Base-by-base conservation (phyloP, 257 asterid genomes). In the Catharanthus roseus region DNA sequence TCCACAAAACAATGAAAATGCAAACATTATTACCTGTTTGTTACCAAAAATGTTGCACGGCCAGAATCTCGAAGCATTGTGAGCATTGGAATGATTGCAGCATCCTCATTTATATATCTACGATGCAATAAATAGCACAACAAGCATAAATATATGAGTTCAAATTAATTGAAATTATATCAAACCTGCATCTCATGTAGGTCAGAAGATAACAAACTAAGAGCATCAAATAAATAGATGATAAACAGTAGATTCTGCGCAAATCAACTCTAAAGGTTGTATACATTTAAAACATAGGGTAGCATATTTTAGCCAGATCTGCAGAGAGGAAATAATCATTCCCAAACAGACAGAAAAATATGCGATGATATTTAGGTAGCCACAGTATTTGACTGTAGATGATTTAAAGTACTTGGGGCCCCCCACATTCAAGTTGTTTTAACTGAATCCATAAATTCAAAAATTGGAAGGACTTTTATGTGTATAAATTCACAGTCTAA, bases 11-110 rank as follows among this genome's bases (percentile, higher is more conserved):
- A 47, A 7, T 51, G 6, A 51, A 33, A 53, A 54, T 12, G 16
- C 33, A 51, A 57, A 62, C 60, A 26, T 28, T 68, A 67, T 74
- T 77, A 95, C 99, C 99, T 95, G 93, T 95, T 95, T 51, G 99
- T 95, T 77, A 92, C 99, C 83, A 95, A 84, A 85, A 95, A 95
- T 42, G 92, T 89, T 71, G 93, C 91, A 62, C 99, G 95, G 6
- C 97, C 97, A 56, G 97, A 91, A 72, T 95, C 95, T 86, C 89
- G 80, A 49, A 95, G 89, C 97, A 95, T 91, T 89, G 88, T 83
- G 56, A 95, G 86, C 99, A 95, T 87, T 60, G 99, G 99, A 81
- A 91, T 83, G 65, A 95, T 91, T 33, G 93, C 79, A 56, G 81
- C 44, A 75, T 95, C 91, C 78, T 87, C 97, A 45, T 85, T 91